phyloP scores from a whole-genome alignment of 345 rosid species.

The Aquilaria yunnanensis region DNA sequence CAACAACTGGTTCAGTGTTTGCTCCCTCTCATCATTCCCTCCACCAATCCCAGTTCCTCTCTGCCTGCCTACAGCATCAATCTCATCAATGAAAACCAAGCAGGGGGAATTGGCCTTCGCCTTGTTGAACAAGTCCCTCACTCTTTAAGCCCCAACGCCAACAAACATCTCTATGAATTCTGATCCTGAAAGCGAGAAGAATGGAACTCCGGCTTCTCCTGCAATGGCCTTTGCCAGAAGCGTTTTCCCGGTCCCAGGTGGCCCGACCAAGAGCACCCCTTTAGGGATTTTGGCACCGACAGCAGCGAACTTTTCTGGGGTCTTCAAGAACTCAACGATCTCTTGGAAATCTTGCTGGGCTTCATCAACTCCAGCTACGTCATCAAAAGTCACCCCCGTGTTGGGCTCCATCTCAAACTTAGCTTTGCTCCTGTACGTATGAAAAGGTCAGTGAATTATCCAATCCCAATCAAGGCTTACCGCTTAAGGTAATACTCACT shows the following conservation, averaged over 20 bases:
- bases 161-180: conserved; percentile 86
- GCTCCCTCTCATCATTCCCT: conserved; percentile 84
- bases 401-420: conserved; percentile 80
- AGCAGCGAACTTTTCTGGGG: conserved; percentile 60
- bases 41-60: conserved; percentile 86
- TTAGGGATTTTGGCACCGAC: conserved; percentile 69
- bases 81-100: conserved; percentile 74
- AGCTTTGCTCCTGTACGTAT: conserved; percentile 57
- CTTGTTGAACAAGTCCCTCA: conserved; percentile 72
- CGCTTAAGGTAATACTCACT: too few species aligned
- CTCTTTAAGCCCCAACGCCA: conserved; percentile 73
- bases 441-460: background rate
- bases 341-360: conserved; percentile 82
- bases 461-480: background rate
- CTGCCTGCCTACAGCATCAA: conserved; percentile 75
- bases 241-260: conserved; percentile 75
- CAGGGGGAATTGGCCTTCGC: conserved; percentile 69
- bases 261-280: conserved; percentile 60
- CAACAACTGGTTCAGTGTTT: conserved; percentile 71
- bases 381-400: conserved; percentile 69
- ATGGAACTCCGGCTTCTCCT: conserved; percentile 80
- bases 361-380: conserved; percentile 84
- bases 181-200: conserved; percentile 65
- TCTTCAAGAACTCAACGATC: conserved; percentile 59
- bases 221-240: conserved; percentile 73